Base-by-base conservation (phyloP, 163 green algal genomes). In the Scenedesmus sp. region DNA sequence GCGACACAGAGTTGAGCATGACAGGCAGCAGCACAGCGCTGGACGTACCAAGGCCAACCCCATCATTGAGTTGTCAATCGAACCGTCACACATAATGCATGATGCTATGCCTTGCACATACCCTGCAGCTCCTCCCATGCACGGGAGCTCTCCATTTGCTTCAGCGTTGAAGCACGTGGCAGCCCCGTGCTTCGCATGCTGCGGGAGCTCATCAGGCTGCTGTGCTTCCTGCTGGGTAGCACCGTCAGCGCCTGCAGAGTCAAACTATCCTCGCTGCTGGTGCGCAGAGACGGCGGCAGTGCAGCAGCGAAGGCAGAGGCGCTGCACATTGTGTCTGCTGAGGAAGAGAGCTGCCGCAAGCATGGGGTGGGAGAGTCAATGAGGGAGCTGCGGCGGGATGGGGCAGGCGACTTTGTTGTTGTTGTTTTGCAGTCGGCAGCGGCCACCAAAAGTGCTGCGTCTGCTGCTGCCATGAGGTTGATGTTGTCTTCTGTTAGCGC, bases 81-180 rank as follows among this genome's bases (percentile, higher is more conserved):
- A 46, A 9, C 81, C 15, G 23, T 46, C 3, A 18, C 83, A 9
- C 7, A n/a, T 20, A 13, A 73, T 5, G 20, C 26, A 1, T 34
- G 8, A 59, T 34, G 15, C 2, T 6, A 7, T 52, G 46, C 23
- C n/a, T 16, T 13, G 4, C 54, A 87, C 85, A 23, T 23, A 89
- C 85, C 85, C 13, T 81, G 64, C 85, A 89, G 85, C 62, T 82
- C n/a, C 59, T 46, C 66, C 83, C 83, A 88, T 15, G 83, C 64
- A 26, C 46, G 23, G 15, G n/a, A 60, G 85, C 57, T 89, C 85
- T 89, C 85, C 85, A 89, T 89, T 7, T 13, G 5, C 34, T 89
- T 55, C 60, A 89, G 85, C 15, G 85, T 89, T 3, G 85, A 74
- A 6, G 82, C 82, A 34, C 82, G 82, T 16, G 18, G 20, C 20